Evolutionary conservation across 176 grass and related monocot species (phyloP).

Genomic region (Leersia perrieri): DNA sequence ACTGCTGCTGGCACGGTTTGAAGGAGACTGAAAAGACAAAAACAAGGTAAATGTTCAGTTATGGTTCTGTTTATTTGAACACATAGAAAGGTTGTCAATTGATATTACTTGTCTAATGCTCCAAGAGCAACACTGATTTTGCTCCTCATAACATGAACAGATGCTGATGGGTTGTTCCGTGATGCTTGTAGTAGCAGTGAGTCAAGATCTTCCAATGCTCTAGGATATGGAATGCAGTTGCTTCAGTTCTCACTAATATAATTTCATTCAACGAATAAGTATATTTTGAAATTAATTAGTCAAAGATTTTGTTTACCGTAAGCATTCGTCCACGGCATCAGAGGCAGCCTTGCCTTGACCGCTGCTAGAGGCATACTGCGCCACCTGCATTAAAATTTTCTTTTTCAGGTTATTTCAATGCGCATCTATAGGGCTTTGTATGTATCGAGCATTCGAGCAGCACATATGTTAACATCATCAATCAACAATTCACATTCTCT

Average conservation of each 20-base stretch:
- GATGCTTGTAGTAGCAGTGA: slow-evolving; percentile 64
- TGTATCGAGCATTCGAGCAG: not conserved
- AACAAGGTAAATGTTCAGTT: not conserved
- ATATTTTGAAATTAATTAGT: not conserved
- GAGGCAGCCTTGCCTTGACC: slow-evolving; percentile 84
- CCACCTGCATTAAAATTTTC: slow-evolving; percentile 53
- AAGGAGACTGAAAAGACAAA: slow-evolving; percentile 59
- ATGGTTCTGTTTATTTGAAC: not conserved
- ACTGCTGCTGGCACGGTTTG: slow-evolving; percentile 70
- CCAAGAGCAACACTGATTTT: slow-evolving; percentile 68
- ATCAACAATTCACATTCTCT: not conserved
- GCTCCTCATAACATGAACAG: slow-evolving; percentile 74
- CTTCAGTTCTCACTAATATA: not conserved
- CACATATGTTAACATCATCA: not conserved
- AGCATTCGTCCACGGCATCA: slow-evolving; percentile 84
- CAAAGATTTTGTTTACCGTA: slow-evolving; percentile 46
- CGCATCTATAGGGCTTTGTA: not conserved
- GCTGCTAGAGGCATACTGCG: slow-evolving; percentile 75
- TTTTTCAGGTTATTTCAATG: not conserved
- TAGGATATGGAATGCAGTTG: slow-evolving; percentile 38
- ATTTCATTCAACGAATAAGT: not conserved
- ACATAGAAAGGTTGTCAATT: slow-evolving; percentile 11
- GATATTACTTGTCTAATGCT: slow-evolving; percentile 75
- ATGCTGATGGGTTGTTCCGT: slow-evolving; percentile 69
- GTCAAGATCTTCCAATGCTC: slow-evolving; percentile 90